A percentile compares a stretch with the other conserved stretches of the same genome.
Evolutionary conservation across 805 yeast genomes (phyloP).

Genomic region (Teunomyces lycoperdinae): DNA sequence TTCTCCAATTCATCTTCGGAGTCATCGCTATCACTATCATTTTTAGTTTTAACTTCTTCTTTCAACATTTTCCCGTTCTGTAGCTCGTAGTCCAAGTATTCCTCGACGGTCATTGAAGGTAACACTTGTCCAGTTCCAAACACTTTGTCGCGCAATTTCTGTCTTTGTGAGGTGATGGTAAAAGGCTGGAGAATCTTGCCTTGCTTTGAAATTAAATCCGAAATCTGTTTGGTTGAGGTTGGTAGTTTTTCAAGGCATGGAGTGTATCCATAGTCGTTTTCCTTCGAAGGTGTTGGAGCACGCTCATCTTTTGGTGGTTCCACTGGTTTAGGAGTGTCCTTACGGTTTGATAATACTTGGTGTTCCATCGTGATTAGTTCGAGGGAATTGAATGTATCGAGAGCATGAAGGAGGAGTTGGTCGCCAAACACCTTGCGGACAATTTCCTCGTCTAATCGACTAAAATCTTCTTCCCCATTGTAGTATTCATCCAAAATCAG

Average conservation of each 20-base stretch:
- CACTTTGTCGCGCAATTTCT: constrained; percentile 60
- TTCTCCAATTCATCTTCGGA: constrained; percentile 69
- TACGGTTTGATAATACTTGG: constrained; percentile 52
- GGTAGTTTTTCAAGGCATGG: constrained; percentile 56
- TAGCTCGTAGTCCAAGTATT: constrained; percentile 80
- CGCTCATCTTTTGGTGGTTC: constrained; percentile 12
- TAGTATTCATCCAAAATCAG: constrained; percentile 32
- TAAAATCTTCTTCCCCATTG: constrained; percentile 20
- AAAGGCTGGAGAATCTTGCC: constrained; percentile 87
- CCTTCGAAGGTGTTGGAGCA: constrained; percentile 7
- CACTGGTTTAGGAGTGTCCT: constrained; percentile 2
- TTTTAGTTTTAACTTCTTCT: constrained; percentile 41
- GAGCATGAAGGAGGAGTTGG: constrained; percentile 50
- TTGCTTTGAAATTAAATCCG: constrained; percentile 53
- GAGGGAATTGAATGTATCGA: constrained; percentile 53
- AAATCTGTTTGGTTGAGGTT: constrained; percentile 12
- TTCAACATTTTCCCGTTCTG: constrained; percentile 76
- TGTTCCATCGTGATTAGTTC: constrained; percentile 65
- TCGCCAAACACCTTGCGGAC: constrained; percentile 55
- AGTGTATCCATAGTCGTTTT: constrained; percentile 50
- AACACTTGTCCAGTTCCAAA: constrained; percentile 88
- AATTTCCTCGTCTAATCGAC: constrained; percentile 59
- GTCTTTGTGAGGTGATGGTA: constrained; percentile 57
- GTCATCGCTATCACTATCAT: constrained; percentile 43
- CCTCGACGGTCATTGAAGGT: constrained; percentile 95